Evolutionary conservation across 179 eudicot genomes (phyloP).

Genomic region (Silene coronaria): DNA sequence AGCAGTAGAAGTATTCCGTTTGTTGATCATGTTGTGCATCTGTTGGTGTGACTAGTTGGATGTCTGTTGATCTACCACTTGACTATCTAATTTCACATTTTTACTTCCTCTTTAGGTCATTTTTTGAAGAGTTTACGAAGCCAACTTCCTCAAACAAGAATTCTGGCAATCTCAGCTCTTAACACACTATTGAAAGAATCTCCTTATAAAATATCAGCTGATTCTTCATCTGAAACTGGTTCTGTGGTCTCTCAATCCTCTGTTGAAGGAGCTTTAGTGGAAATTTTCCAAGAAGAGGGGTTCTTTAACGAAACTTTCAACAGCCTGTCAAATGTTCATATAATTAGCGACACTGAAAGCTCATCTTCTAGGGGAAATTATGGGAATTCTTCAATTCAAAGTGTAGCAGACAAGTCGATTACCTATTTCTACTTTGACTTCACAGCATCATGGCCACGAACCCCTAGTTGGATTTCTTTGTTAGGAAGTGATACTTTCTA

Average conservation of each 20-base stretch:
- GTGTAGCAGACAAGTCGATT: constrained; percentile 92
- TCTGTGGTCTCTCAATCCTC: constrained; percentile 53
- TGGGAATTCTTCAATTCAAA: constrained; percentile 80
- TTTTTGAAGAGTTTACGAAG: constrained; percentile 85
- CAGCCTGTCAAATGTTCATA: constrained; percentile 92
- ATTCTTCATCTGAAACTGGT: constrained; percentile 32
- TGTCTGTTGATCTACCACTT: background rate
- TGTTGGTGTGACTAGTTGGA: background rate
- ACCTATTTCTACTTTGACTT: constrained; percentile 96
- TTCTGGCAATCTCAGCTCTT: constrained; percentile 97
- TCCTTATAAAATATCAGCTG: constrained; percentile 63
- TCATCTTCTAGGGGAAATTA: constrained; percentile 64
- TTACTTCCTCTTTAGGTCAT: constrained; percentile 56
- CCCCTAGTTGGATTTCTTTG: constrained; percentile 96
- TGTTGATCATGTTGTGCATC: background rate
- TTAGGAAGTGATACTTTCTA: constrained; percentile 92
- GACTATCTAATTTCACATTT: background rate
- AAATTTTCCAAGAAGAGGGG: constrained; percentile 84
- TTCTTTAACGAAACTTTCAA: constrained; percentile 79
- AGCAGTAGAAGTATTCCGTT: background rate
- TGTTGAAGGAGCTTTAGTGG: constrained; percentile 66
- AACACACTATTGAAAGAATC: constrained; percentile 86
- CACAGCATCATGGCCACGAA: constrained; percentile 97
- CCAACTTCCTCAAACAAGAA: constrained; percentile 95
- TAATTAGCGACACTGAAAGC: constrained; percentile 65